Percentiles rank a stretch among this genome's conserved stretches.
phyloP scores from a whole-genome alignment of 2,329 filamentous ascomycete genomes.

The Didymellaceae sp. region DNA sequence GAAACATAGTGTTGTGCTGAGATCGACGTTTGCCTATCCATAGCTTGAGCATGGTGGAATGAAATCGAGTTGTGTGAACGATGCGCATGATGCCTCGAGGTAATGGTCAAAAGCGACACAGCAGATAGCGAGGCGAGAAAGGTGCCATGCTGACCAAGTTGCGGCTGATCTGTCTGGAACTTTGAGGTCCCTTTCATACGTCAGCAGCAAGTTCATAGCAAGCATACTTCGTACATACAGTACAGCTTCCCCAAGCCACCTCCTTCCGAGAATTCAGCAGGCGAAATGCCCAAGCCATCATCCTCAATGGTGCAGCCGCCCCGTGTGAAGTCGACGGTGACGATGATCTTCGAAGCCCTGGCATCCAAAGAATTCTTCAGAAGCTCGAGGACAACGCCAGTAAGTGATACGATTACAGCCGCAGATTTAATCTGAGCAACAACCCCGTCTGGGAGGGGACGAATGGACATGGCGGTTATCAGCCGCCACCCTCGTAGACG shows the following conservation, averaged over 20 bases:
- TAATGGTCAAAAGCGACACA: slow-evolving; percentile 77
- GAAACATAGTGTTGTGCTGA: slow-evolving; percentile 62
- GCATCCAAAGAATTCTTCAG: slow-evolving; percentile 88
- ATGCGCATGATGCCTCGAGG: slow-evolving; percentile 70
- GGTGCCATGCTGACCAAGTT: slow-evolving; percentile 72
- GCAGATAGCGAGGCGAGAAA: slow-evolving; percentile 80
- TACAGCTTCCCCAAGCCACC: slow-evolving; percentile 77
- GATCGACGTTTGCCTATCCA: slow-evolving; percentile 70
- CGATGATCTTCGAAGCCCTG: slow-evolving; percentile 68
- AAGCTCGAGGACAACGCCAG: slow-evolving; percentile 73
- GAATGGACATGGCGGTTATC: slow-evolving; percentile 55
- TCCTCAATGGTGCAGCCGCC: slow-evolving; percentile 85
- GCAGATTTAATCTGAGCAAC: slow-evolving; percentile 85
- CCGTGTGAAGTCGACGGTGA: slow-evolving; percentile 75
- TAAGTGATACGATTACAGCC: slow-evolving; percentile 75
- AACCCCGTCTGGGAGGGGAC: slow-evolving; percentile 72
- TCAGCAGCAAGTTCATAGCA: slow-evolving; percentile 3
- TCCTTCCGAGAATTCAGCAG: slow-evolving; percentile 71
- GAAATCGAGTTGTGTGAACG: slow-evolving; percentile 69
- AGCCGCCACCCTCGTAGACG: slow-evolving; percentile 7
- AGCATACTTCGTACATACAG: slow-evolving; percentile 57
- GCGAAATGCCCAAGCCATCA: slow-evolving; percentile 78
- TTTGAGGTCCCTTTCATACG: slow-evolving; percentile 79
- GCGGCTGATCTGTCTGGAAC: slow-evolving; percentile 50
- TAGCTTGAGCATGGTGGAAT: slow-evolving; percentile 71